Conservation (phyloP, 441 rosid species). For the Aquilaria agallochum region DNA sequence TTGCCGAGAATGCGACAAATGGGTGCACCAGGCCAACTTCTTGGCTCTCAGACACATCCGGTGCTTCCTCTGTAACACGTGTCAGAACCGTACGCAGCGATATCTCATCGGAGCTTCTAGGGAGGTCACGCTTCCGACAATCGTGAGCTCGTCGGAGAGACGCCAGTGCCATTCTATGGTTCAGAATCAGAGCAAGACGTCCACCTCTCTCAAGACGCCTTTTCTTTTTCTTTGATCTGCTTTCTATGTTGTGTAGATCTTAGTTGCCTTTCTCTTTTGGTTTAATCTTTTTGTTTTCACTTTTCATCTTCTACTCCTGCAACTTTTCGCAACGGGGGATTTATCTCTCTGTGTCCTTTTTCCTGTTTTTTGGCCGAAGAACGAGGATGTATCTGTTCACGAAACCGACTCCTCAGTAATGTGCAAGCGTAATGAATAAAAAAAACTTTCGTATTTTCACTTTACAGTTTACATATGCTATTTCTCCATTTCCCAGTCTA, state of each 20-base stretch:
- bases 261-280: no score
- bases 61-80: conserved; percentile 56
- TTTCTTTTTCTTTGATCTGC: conserved; percentile 41
- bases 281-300: neutral
- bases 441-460: no score
- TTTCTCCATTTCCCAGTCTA: no score
- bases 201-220: conserved; percentile 24
- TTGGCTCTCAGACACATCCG: conserved; percentile 71
- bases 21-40: conserved; percentile 81
- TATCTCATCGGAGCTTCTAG: conserved; percentile 49
- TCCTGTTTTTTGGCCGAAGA: no score
- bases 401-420: no score
- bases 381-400: no score
- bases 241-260: conserved; percentile 1
- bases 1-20: conserved; percentile 60
- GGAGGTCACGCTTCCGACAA: conserved; percentile 38
- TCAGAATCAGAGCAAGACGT: conserved; percentile 21
- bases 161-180: conserved; percentile 18
- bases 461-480: no score
- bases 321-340: neutral
- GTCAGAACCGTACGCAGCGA: conserved; percentile 56
- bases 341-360: neutral
- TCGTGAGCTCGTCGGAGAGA: conserved; percentile 18
- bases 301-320: neutral
- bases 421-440: no score